Conservation (phyloP, 1,139 yeast species). For the Suhomyces bokatorum region DNA sequence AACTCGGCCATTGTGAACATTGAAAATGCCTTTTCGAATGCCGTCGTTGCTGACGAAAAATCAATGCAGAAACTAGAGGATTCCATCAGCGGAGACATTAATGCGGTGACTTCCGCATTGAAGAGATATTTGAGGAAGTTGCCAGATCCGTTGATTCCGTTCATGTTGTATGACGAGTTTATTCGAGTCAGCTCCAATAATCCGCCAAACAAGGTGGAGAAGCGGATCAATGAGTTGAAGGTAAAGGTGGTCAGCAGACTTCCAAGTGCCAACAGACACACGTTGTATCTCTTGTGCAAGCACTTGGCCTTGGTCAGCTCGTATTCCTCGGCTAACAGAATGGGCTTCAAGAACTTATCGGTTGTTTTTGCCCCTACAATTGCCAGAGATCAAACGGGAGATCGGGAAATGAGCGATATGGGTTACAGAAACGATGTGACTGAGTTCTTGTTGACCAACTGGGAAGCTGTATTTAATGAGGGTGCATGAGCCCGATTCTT, state of each 20-base stretch:
- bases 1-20: constrained; percentile 68
- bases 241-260: constrained; percentile 37
- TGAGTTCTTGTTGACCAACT: constrained; percentile 68
- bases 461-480: constrained; percentile 38
- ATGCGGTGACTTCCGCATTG: constrained; percentile 83
- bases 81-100: constrained; percentile 65
- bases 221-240: constrained; percentile 30
- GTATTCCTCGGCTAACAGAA: constrained; percentile 56
- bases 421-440: constrained; percentile 77
- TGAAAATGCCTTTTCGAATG: constrained; percentile 46
- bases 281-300: constrained; percentile 55
- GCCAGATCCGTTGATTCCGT: constrained; percentile 84
- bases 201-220: constrained; percentile 33
- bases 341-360: constrained; percentile 81
- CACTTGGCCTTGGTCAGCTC: constrained; percentile 64
- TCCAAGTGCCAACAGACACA: constrained; percentile 67
- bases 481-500: neutral
- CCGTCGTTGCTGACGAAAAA: constrained; percentile 35
- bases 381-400: constrained; percentile 78
- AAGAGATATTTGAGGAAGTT: constrained; percentile 83
- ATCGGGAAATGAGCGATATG: constrained; percentile 85
- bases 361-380: constrained; percentile 96
- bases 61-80: constrained; percentile 44
- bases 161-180: constrained; percentile 63
- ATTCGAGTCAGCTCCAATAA: constrained; percentile 45